These are phyloP conservation scores for Phyllosticta citrichinensis DNA, from an alignment of 2,329 filamentous ascomycete species.

Conservation along the genomic window DNA sequence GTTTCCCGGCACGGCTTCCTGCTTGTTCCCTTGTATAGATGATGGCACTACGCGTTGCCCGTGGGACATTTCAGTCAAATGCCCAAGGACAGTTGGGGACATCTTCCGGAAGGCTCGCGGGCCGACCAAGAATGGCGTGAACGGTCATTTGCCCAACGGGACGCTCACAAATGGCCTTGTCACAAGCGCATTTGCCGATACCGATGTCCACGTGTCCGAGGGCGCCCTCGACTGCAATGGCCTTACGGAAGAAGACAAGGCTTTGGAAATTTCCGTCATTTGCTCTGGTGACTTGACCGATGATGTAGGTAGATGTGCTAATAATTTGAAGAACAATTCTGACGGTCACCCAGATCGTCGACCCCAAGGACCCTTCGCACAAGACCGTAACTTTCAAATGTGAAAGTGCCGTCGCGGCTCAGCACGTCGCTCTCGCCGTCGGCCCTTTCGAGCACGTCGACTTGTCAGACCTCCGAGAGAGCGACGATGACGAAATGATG, in stretches of 20 bases:
- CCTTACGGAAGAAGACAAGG: constrained; percentile 66
- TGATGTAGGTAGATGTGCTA: constrained; percentile 41
- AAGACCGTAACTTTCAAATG: constrained; percentile 83
- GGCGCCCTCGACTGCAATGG: constrained; percentile 31
- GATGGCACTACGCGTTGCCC: constrained; percentile 69
- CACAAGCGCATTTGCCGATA: constrained; percentile 18
- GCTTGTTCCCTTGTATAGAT: constrained; percentile 89
- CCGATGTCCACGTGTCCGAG: constrained; percentile 24
- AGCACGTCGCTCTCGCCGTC: constrained; percentile 86
- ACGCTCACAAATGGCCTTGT: constrained; percentile 12
- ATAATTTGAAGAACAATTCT: constrained; percentile 9
- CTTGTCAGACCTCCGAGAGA: constrained; percentile 76
- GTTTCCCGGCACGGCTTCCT: constrained; percentile 69
- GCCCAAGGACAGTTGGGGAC: constrained; percentile 77
- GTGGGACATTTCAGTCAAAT: constrained; percentile 83
- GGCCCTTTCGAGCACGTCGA: constrained; percentile 94
- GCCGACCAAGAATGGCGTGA: constrained; percentile 15
- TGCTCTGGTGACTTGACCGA: constrained; percentile 85
- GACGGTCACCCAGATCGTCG: constrained; percentile 41
- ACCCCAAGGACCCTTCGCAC: constrained; percentile 66
- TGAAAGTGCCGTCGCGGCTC: constrained; percentile 45
- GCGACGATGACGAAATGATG: constrained; percentile 84
- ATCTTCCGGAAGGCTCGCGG: constrained; percentile 34
- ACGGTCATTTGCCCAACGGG: constrained; percentile 22
- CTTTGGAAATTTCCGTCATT: constrained; percentile 79